phyloP scores from a whole-genome alignment of 768 basidiomycete genomes.

The Mycena kentingensis region DNA sequence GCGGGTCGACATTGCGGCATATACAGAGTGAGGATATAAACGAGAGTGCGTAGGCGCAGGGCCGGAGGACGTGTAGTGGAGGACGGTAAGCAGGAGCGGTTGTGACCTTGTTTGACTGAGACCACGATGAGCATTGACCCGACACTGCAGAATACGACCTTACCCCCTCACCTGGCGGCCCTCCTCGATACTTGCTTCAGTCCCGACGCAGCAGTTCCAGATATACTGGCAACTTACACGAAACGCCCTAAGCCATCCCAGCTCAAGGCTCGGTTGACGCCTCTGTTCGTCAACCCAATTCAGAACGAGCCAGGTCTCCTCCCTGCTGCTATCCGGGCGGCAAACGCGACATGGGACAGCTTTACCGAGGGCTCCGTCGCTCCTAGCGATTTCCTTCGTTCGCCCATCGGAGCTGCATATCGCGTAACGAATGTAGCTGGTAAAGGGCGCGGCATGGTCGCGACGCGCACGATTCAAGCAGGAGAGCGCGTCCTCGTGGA shows the following conservation, averaged over 20 bases:
- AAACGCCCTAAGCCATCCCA: constrained; percentile 3
- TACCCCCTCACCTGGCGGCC: too few relatives aligned
- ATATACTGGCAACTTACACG: too few relatives aligned
- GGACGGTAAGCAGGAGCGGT: constrained; percentile 16
- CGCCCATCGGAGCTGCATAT: constrained; percentile 8
- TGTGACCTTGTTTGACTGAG: not conserved
- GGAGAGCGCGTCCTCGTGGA: constrained; percentile 5
- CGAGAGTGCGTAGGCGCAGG: constrained; percentile 23
- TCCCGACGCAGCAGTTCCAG: too few relatives aligned
- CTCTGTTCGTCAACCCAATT: not conserved
- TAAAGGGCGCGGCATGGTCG: constrained; percentile 3
- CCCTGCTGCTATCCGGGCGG: constrained; percentile 2
- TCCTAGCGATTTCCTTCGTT: constrained; percentile 7
- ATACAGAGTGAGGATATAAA: constrained; percentile 28
- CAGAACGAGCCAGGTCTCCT: not conserved
- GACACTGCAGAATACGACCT: too few relatives aligned
- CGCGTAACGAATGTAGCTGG: constrained; percentile 1
- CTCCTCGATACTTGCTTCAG: too few relatives aligned
- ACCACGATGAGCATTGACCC: not conserved
- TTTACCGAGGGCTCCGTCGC: constrained; percentile 2
- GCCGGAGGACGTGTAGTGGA: constrained; percentile 22
- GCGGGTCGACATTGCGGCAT: constrained; percentile 50
- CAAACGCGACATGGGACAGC: not conserved
- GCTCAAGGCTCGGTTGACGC: not conserved
- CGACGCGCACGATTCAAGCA: not conserved